Base-by-base conservation (phyloP, 805 yeast species). In the Pichia eremophila region DNA sequence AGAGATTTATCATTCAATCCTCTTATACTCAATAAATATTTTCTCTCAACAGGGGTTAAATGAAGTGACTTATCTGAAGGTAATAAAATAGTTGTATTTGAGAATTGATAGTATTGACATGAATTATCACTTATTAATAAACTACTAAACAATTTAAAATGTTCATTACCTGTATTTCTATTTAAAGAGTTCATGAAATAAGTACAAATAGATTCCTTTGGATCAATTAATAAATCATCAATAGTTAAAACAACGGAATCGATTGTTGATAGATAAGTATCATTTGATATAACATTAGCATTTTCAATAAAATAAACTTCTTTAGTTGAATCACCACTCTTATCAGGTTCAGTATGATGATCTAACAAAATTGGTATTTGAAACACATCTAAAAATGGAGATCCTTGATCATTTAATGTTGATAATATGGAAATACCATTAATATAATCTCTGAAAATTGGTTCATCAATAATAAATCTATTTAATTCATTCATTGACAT, bases 161-260 rank as follows among this genome's bases (percentile, higher is more conserved):
- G 37, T 25, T 53, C 49, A 15, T 51, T 46, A 11, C 55, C 54
- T 0, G 61, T 44, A 25, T 55, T 49, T 39, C 51, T 43, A 15
- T 45, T 45, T 9, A 49, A 40, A 5, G 51, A 46, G n/a, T 52
- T 28, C 17, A 44, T 31, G 9, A 78, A 50, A 11, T 72, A 56
- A 4, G 68, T 68, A 42, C 67, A 56, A 70, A 71, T 18, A 68
- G 51, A 28, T 58, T 49, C 43, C 65, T 65, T 57, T 64, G 65
- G 32, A 56, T 70, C 67, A 1, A 43, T 18, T 6, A 83, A 52
- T 11, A 74, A 55, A 17, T 65, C 55, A 47, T 77, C 78, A 2
- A 84, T 69, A 1, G 85, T 88, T 49, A 84, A 87, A 12, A 87
- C 77, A 29, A 75, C 76, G 0, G 90, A 77, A 54, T 78, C 71